Base-by-base conservation (phyloP, 2,329 filamentous ascomycete genomes). In the Gremmenia infestans region DNA sequence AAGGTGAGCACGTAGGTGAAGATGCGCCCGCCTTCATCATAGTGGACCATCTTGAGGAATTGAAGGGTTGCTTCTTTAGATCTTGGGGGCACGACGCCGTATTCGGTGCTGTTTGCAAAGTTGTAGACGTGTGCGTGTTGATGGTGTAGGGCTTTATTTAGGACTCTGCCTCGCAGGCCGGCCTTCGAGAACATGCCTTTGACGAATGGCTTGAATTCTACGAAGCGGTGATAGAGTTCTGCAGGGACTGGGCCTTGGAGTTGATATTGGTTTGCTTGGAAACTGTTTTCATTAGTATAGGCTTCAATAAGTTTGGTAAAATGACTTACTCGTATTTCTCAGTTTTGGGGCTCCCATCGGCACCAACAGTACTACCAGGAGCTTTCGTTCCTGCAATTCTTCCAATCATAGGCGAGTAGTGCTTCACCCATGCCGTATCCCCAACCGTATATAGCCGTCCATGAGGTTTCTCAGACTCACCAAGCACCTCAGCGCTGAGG, bases 1-100 rank as follows among this genome's bases (percentile, higher is more conserved):
- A 97, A 79, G 0, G 91, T 96, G 22, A 97, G 76, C 25, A 97
- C 87, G 65, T 97, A 97, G 22, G 93, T 97, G 68, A 94, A 97
- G 55, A 95, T 83, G 12, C 91, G 85, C 1, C 88, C 88, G 17
- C 91, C 92, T 65, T 94, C 82, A 66, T 93, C 91, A 68, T 88
- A 93, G 66, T 96, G 91, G 0, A 85, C 88, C 66, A 97, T 85
- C 56, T 91, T 88, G 9, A 97, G 79, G 67, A 97, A 95, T 61
- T 92, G 85, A 19, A 87, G 76, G 0, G 91, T 82, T 11, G 94
- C 85, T 48, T 89, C 85, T 50, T 81, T 74, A 54, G 83, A 87
- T 17, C 88, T 87, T 0, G 83, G 74, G 28, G 81, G 71, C 62
- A 92, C 89, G 1, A 72, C 70, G 12, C 90, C 90, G 67, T 87